Conservation (phyloP, 441 rosid species). For the Pelargonium citronellum region DNA sequence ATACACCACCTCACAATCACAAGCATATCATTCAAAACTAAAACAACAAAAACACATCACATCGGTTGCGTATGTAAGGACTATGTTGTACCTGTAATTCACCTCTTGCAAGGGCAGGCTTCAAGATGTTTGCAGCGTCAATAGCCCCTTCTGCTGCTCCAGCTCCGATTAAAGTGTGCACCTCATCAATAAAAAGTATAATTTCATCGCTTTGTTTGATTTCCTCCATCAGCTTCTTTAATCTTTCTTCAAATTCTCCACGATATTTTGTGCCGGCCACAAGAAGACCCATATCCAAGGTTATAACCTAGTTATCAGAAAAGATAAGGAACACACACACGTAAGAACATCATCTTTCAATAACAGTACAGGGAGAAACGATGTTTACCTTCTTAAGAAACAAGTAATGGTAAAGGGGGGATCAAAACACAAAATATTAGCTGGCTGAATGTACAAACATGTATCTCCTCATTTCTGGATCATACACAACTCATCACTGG, state of each 20-base stretch:
- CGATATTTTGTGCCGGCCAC: constrained; percentile 97
- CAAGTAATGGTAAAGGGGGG: too few relatives aligned
- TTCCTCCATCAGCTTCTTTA: constrained; percentile 86
- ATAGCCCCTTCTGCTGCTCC: constrained; percentile 91
- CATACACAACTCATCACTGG: too few relatives aligned
- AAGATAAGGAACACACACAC: not conserved
- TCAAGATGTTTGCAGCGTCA: constrained; percentile 90
- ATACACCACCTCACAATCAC: not conserved
- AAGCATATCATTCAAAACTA: not conserved
- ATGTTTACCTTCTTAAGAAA: too few relatives aligned
- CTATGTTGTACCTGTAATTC: constrained; percentile 58
- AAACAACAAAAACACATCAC: not conserved
- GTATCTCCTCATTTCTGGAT: too few relatives aligned
- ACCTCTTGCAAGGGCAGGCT: constrained; percentile 97
- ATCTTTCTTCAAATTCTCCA: constrained; percentile 94
- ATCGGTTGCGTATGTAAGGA: not conserved
- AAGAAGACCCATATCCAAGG: constrained; percentile 93
- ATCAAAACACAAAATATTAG: too few relatives aligned
- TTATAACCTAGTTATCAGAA: constrained; percentile 47
- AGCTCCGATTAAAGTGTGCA: constrained; percentile 90
- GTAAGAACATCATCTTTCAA: not conserved
- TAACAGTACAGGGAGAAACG: too few relatives aligned
- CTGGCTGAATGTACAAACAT: too few relatives aligned
- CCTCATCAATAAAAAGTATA: constrained; percentile 93
- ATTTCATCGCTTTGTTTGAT: constrained; percentile 72